Evolutionary conservation across 2,329 filamentous ascomycete genomes (phyloP), one percentile per base, ranked within the genome.

Genomic region (Sporothrix variecibatus): DNA sequence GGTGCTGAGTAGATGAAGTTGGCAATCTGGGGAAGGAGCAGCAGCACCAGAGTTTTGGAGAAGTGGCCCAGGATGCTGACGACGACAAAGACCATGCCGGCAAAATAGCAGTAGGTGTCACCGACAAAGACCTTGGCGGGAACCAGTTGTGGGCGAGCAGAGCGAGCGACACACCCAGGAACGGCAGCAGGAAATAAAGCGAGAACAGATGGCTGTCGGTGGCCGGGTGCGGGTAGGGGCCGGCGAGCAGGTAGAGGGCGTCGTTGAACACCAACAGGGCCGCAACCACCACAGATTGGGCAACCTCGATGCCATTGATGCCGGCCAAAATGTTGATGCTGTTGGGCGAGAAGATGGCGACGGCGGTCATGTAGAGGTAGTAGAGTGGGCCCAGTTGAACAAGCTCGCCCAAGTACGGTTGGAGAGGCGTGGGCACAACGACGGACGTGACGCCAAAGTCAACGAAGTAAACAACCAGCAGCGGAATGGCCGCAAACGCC

Each of bases 301-400:
- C 91, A 73, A 98, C 96, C 82, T 99, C 96, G 81, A 99, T 96
- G 73, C 96, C 96, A 82, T 99, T 99, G 83, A 99, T 94, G n/a
- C 96, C 96, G 0, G 96, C 96, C n/a, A 99, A 87, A 84, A 99
- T 99, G 86, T 99, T 99, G 88, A 99, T 99, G 82, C 94, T 94
- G 85, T 99, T 98, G 7, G 96, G 95, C 78, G 94, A 97, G 86
- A 99, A 99, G 82, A 99, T 99, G 81, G 95, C 93, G 78, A 99
- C 89, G 73, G 93, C 92, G 71, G 94, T 94, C 96, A 99, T 99
- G 87, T 98, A 99, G 80, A 92, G 85, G 84, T 99, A 99, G 88
- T 99, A 99, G 73, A 94, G 85, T 81, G 89, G 83, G 43, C 92
- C 92, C 8, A 98, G 89, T 81, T 98, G 91, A 81, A 98, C 87